Base-by-base conservation (phyloP, 2,329 filamentous ascomycete genomes). In the Cryphonectria japonica region DNA sequence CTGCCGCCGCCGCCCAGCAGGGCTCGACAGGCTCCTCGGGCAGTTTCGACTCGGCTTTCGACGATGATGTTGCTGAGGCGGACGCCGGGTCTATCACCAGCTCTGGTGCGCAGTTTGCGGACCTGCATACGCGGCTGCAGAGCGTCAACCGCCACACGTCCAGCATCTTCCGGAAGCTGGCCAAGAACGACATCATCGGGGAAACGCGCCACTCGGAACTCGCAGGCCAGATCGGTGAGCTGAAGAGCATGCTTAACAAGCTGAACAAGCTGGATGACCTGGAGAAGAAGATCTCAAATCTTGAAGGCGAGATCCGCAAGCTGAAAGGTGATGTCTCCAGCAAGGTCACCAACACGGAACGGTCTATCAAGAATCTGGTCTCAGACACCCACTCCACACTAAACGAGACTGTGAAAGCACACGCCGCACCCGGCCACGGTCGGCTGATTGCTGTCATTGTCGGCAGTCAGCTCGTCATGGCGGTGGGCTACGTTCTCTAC, bases 51-150 rank as follows among this genome's bases (percentile, higher is more conserved):
- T 79, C 81, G 61, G 72, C 76, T 22, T 82, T 83, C 65, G 81
- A 83, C 71, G 80, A 82, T 34, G 76, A 80, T 62, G 78, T 87
- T 61, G 82, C 84, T 61, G 87, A 90, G 76, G 75, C 82, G 70
- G 78, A 82, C 46, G 80, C 87, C 66, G 83, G 86, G 63, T 76
- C 78, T 43, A 86, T 86, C 77, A 80, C 82, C 32, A 84, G 82
- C 61, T 86, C 86, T 74, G 82, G 82, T 75, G 82, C 83, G 16
- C 94, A 97, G 80, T 95, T 98, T 78, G 86, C 87, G 46, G 95
- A 98, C 78, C 86, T 98, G 19, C 92, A 97, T 84, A 92, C 92
- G 83, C 92, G 94, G 43, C 84, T 98, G 26, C 93, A 95, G 80
- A 86, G 84, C 75, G 85, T 93, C 71, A 89, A 89, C 79, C 90